phyloP scores from a whole-genome alignment of 805 yeast species.

The Ogataea methanolica region DNA sequence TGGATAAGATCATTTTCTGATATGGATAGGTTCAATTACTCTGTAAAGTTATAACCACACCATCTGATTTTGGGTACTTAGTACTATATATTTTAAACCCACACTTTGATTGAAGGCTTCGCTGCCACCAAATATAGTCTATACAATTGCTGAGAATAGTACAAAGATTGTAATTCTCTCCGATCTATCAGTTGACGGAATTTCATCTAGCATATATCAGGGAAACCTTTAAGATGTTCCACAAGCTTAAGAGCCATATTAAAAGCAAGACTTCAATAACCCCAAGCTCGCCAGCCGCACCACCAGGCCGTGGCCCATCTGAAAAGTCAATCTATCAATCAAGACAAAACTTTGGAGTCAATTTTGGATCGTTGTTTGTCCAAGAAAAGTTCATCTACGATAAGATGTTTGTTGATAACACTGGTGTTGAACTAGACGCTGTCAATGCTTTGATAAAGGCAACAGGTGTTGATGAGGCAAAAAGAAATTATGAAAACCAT shows the following conservation, averaged over 20 bases:
- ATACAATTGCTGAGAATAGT: too few species aligned
- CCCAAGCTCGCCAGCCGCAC: constrained; percentile 28
- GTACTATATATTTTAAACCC: too few species aligned
- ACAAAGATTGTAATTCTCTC: too few species aligned
- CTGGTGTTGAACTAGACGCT: constrained; percentile 72
- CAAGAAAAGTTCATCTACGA: constrained; percentile 77
- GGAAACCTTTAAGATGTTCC: constrained; percentile 8
- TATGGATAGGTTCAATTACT: too few species aligned
- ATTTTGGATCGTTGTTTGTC: constrained; percentile 77
- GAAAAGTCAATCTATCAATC: constrained; percentile 49
- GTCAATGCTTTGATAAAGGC: constrained; percentile 44
- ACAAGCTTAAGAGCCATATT: constrained; percentile 11
- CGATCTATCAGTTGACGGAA: too few species aligned
- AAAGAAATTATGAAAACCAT: constrained; percentile 51
- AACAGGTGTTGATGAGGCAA: constrained; percentile 52
- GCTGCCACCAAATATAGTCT: too few species aligned
- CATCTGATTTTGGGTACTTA: too few species aligned
- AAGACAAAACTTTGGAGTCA: constrained; percentile 75
- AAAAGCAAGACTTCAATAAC: neutral
- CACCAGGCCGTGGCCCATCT: constrained; percentile 32
- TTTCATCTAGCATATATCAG: too few species aligned
- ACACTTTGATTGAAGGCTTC: too few species aligned
- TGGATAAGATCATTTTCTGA: too few species aligned
- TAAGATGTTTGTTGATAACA: constrained; percentile 51
- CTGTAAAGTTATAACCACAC: too few species aligned